phyloP scores from a whole-genome alignment of 306 rosid species.

The Clitoria ternatea region DNA sequence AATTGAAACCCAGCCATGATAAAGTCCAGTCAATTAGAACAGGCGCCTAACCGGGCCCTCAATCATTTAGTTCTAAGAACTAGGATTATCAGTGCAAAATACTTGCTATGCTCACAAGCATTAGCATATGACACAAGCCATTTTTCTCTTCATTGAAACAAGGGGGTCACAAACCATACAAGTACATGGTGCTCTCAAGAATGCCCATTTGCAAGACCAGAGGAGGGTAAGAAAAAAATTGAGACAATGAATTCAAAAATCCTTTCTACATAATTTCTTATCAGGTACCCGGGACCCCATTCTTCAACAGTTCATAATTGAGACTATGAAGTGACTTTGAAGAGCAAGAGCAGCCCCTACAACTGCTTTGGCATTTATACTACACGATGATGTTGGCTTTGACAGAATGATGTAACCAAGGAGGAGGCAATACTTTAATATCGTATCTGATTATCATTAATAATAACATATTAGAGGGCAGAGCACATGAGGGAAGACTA shows the following conservation, averaged over 20 bases:
- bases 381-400: neutral
- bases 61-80: neutral
- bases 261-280: neutral
- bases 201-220: neutral
- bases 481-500: neutral
- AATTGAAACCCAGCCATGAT: neutral
- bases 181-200: neutral
- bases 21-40: constrained; percentile 14
- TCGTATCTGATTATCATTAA: neutral
- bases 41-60: neutral
- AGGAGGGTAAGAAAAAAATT: neutral
- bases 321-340: neutral
- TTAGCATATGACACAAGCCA: neutral
- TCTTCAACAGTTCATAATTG: neutral
- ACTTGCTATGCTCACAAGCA: neutral
- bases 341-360: neutral
- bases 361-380: neutral
- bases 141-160: neutral
- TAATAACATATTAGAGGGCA: constrained; percentile 24
- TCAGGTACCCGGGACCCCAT: neutral
- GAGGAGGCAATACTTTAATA: constrained; percentile 4
- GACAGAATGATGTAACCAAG: neutral
- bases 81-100: neutral
- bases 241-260: neutral
- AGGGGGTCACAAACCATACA: neutral